phyloP scores from a whole-genome alignment of 257 asterid genomes.

The Solanum microdontum region DNA sequence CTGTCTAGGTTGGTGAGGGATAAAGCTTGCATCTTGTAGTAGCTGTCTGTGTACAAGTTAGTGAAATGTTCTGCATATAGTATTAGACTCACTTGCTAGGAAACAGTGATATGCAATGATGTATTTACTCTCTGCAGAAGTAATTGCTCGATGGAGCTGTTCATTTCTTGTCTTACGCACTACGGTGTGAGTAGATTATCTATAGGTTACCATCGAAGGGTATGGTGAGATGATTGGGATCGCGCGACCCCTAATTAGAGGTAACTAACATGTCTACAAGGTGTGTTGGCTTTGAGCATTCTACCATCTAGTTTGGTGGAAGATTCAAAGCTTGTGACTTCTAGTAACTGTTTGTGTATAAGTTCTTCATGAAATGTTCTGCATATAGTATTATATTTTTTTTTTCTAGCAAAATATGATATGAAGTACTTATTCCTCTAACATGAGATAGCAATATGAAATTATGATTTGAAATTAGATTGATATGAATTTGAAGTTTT shows the following conservation, averaged over 20 bases:
- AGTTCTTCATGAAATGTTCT: not conserved
- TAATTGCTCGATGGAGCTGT: not conserved
- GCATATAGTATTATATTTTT: rapidly evolving
- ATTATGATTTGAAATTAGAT: not conserved
- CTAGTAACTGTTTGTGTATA: not conserved
- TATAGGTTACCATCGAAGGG: not conserved
- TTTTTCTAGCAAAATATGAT: not conserved
- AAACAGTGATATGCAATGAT: not conserved
- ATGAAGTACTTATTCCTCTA: not conserved
- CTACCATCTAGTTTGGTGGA: not conserved
- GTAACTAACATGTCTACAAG: not conserved
- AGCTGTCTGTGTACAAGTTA: not conserved
- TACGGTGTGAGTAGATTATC: not conserved
- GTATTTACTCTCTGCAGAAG: not conserved
- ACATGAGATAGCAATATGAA: not conserved
- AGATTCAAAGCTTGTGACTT: not conserved
- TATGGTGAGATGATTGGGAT: not conserved
- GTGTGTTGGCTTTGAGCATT: not conserved
- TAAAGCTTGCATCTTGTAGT: not conserved
- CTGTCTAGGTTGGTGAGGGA: not conserved
- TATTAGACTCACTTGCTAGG: not conserved
- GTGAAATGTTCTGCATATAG: not conserved
- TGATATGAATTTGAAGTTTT: no score
- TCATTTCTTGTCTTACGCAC: not conserved
- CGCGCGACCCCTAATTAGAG: not conserved